These are phyloP conservation scores for Coemansia umbellata DNA, from an alignment of 192 early-diverging fungal genomes.

Conservation along the genomic window DNA sequence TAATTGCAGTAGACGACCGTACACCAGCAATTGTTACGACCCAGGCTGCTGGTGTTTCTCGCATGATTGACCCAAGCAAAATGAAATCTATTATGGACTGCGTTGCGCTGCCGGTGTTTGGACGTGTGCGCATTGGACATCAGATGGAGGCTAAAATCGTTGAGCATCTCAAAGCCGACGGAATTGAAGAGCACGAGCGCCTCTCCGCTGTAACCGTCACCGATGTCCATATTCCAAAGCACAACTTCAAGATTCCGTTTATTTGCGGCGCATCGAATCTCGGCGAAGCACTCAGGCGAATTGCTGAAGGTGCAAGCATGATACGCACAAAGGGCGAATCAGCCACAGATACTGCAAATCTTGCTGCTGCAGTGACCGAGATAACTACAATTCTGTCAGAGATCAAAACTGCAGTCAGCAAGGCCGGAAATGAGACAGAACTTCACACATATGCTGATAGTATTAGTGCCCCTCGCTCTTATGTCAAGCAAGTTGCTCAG, in stretches of 20 bases:
- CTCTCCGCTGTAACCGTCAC: constrained; percentile 69
- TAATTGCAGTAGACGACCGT: constrained; percentile 88
- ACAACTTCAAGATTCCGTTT: constrained; percentile 80
- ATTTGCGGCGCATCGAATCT: constrained; percentile 87
- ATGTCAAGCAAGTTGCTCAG: constrained; percentile 77
- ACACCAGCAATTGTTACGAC: constrained; percentile 75
- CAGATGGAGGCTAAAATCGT: constrained; percentile 83
- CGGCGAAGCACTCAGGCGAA: constrained; percentile 83
- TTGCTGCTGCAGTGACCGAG: not conserved
- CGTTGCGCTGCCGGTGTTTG: constrained; percentile 96
- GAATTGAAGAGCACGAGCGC: constrained; percentile 20
- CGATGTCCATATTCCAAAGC: constrained; percentile 87
- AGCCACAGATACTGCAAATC: not conserved
- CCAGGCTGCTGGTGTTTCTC: constrained; percentile 81
- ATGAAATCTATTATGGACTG: constrained; percentile 87
- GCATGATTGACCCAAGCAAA: constrained; percentile 93
- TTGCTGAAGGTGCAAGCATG: constrained; percentile 92
- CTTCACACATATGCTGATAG: constrained; percentile 84
- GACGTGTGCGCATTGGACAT: constrained; percentile 94
- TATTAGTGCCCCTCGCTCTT: constrained; percentile 73
- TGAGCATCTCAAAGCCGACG: constrained; percentile 1
- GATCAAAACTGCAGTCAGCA: constrained; percentile 46
- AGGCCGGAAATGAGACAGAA: constrained; percentile 61
- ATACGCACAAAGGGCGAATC: constrained; percentile 72
- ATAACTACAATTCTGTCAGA: constrained; percentile 1